Evolutionary conservation across 192 early-diverging fungal species (phyloP), one percentile per base, ranked within the genome.

Genomic region (Coemansia sp.): DNA sequence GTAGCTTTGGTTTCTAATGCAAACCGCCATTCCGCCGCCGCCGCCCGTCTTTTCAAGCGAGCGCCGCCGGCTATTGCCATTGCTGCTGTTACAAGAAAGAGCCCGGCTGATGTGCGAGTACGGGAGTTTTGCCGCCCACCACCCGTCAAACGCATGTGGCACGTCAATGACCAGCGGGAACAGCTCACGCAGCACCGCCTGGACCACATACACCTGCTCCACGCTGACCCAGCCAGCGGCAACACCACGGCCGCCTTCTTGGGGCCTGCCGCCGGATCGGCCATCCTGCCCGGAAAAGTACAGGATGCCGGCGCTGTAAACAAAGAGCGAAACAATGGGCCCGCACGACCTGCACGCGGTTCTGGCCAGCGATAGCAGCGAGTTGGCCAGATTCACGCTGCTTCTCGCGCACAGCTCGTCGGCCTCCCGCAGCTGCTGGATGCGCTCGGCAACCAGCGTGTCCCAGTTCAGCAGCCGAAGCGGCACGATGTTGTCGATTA

Each of bases 391-490:
- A 0, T 41, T 48, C 0, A 40, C 21, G 0, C 15, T 37, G 2
- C 62, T 53, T 0, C 42, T 72, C 4, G 45, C 41, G 6, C 12
- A 0, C 2, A 75, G 56, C 41, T 81, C 78, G 0, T 52, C 50
- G 9, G 3, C 2, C 54, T 63, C 68, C 5, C 78, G 52, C 48
- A 76, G 5, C 3, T 4, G 6, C 12, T 56, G 58, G 3, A 81
- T 69, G 21, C 60, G 54, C 0, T 15, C 16, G 0, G 42, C 67
- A 19, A 81, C 37, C 18, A 65, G 26, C 0, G 13, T 10, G 18
- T 64, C 64, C 74, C 74, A 75, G 56, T 63, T 66, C 0, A 81
- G 67, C 67, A 81, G 43, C 0, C 78, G 73, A n/a, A 81, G 5
- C 0, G 78, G 61, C 0, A 81, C 67, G 12, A 72, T 69, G 61